A percentile compares a stretch with the other conserved stretches of the same genome.
Conservation (phyloP, 768 basidiomycete genomes). For the Tylopilus vinaceipallidus region DNA sequence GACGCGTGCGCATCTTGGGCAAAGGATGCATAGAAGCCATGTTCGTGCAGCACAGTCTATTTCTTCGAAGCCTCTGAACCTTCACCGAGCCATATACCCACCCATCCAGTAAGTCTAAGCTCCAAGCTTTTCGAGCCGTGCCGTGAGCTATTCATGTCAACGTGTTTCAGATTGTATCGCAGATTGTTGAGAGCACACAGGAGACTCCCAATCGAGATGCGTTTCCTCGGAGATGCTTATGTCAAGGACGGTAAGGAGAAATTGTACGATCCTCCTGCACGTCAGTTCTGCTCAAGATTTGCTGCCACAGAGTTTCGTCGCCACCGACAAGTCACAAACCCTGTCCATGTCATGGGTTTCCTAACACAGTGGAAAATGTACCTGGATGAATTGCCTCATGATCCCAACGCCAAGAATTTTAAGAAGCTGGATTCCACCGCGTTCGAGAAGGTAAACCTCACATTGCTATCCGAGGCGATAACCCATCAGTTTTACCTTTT, state of each 20-base stretch:
- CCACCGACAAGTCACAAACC: conserved; percentile 78
- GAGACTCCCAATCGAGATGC: conserved; percentile 71
- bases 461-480: conserved; percentile 2
- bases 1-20: neutral
- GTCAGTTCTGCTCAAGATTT: conserved; percentile 4
- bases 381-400: conserved; percentile 65
- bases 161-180: conserved; percentile 65
- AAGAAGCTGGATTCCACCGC: conserved; percentile 67
- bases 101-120: conserved; percentile 67
- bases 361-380: conserved; percentile 95
- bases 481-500: neutral
- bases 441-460: conserved; percentile 65
- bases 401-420: conserved; percentile 42
- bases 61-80: conserved; percentile 53
- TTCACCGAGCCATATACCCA: conserved; percentile 70
- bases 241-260: conserved; percentile 65
- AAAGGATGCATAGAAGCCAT: conserved; percentile 20
- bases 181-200: conserved; percentile 79
- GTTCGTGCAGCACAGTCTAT: conserved; percentile 40
- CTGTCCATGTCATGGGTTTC: conserved; percentile 91
- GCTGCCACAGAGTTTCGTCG: conserved; percentile 74
- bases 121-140: neutral
- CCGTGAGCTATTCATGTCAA: neutral
- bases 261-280: neutral
- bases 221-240: conserved; percentile 81